Evolutionary conservation across 495 filamentous ascomycete species (phyloP), one percentile per base, ranked within the genome.

Genomic region (Hypoxylon perforatum): DNA sequence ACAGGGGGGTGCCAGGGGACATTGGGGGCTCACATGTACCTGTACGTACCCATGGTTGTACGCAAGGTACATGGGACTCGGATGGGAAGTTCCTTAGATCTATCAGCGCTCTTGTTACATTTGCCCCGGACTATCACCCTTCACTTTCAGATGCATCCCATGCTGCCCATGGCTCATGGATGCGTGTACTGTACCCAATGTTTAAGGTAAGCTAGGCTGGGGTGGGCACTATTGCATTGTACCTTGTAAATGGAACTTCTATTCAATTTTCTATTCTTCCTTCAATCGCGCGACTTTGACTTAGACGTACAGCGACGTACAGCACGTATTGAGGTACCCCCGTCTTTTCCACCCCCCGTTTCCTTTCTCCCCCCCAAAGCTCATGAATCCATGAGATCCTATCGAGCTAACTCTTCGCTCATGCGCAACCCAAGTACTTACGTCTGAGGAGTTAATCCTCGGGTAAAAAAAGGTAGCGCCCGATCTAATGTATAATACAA

Each of bases 41-140:
- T 41, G 57, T 70, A 67, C 63, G 63, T 70, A 66, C 53, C 54
- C 1, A n/a, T 18, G 14, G 25, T 17, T 19, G 61, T 39, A 56
- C n/a, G 61, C 21, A 70, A 61, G 61, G 61, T 65, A 65, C 67
- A 65, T 38, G 57, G 39, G 39, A 65, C 52, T 65, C 51, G 58
- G 58, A 42, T 51, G 61, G 51, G 52, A 63, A 52, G 67, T 66
- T 63, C 58, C 67, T 33, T 63, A 70, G 58, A 70, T 66, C 67
- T 66, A 57, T 52, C 39, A 65, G 67, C 47, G 50, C 35, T 33
- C 30, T 58, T 61, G 67, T 67, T 70, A 62, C 67, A 70, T 70
- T 55, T 70, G 67, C 67, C 67, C 67, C 67, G 63, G 67, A 70
- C 67, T 70, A 66, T 51, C 62, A 70, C 56, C 58, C 53, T 54